A percentile compares a stretch with the other conserved stretches of the same genome.
Conservation (phyloP, 371 early-diverging fungal species). For the Apophysomyces trapeziformis region DNA sequence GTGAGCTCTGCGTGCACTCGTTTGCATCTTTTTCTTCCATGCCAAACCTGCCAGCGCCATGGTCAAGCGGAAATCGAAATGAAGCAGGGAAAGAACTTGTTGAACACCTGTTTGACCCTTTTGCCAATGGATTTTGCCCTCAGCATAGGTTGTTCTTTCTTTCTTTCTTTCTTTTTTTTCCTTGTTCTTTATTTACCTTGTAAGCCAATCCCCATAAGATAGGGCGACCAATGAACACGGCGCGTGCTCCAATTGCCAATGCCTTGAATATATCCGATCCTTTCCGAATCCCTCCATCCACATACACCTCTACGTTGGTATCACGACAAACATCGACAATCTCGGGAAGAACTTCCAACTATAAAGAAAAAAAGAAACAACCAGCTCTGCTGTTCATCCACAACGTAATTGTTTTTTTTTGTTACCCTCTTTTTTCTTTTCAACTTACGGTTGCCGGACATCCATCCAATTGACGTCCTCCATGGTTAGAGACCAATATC, state of each 20-base stretch:
- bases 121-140: neutral
- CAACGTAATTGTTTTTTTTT: neutral
- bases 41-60: conserved; percentile 33
- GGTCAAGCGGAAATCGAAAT: conserved; percentile 24
- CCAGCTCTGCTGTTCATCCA: too few relatives aligned
- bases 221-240: conserved; percentile 76
- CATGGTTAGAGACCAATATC: conserved; percentile 80
- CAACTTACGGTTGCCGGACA: conserved; percentile 45
- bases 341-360: conserved; percentile 65
- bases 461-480: conserved; percentile 78
- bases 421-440: too few relatives aligned
- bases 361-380: neutral
- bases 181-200: conserved; percentile 17
- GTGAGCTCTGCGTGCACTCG: too few relatives aligned
- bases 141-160: too few relatives aligned
- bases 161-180: neutral
- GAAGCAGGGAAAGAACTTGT: conserved; percentile 22
- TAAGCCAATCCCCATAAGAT: conserved; percentile 52
- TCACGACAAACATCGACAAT: conserved; percentile 58
- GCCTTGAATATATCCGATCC: conserved; percentile 76
- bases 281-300: conserved; percentile 74
- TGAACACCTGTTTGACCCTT: conserved; percentile 26
- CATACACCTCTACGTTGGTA: conserved; percentile 60
- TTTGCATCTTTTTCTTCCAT: too few relatives aligned
- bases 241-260: conserved; percentile 72